phyloP scores from a whole-genome alignment of 352 stramenopile species.

The Phytophthora tubulina region DNA sequence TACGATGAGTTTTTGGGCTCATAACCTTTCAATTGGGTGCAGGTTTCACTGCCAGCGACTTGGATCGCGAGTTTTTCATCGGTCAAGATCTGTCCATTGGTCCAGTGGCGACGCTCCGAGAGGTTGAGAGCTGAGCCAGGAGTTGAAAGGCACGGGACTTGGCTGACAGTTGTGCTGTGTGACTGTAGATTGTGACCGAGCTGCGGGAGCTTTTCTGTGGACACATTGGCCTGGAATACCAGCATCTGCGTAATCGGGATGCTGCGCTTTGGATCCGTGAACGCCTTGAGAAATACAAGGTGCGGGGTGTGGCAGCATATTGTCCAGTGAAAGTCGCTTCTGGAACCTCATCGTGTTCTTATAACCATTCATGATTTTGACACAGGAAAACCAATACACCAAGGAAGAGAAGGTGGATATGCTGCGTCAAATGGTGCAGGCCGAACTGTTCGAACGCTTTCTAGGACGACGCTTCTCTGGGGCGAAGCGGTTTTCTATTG shows the following conservation, averaged over 20 bases:
- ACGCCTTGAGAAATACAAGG: constrained; percentile 73
- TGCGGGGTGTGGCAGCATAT: constrained; percentile 5
- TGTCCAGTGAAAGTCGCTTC: background rate
- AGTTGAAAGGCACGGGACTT: background rate
- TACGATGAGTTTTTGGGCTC: background rate
- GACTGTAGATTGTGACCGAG: constrained; percentile 90
- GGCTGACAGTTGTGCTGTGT: constrained; percentile 58
- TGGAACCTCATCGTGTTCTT: background rate
- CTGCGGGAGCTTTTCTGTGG: constrained; percentile 97
- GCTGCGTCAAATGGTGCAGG: constrained; percentile 94
- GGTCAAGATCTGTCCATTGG: constrained; percentile 88
- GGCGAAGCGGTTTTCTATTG: constrained; percentile 99
- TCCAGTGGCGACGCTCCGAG: constrained; percentile 76
- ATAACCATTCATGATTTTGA: background rate
- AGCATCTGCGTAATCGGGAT: constrained; percentile 96
- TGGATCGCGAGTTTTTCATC: constrained; percentile 94
- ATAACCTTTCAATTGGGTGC: constrained; percentile 9
- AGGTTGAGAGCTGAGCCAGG: constrained; percentile 39
- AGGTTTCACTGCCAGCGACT: constrained; percentile 91
- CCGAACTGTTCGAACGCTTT: constrained; percentile 99
- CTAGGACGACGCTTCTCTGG: constrained; percentile 94
- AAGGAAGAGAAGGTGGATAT: constrained; percentile 95
- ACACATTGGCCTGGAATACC: constrained; percentile 98
- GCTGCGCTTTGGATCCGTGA: constrained; percentile 87
- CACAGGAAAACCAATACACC: constrained; percentile 53